Evolutionary conservation across 805 yeast genomes (phyloP), one percentile per base, ranked within the genome.

Genomic region (Pichia thaimueangensis): DNA sequence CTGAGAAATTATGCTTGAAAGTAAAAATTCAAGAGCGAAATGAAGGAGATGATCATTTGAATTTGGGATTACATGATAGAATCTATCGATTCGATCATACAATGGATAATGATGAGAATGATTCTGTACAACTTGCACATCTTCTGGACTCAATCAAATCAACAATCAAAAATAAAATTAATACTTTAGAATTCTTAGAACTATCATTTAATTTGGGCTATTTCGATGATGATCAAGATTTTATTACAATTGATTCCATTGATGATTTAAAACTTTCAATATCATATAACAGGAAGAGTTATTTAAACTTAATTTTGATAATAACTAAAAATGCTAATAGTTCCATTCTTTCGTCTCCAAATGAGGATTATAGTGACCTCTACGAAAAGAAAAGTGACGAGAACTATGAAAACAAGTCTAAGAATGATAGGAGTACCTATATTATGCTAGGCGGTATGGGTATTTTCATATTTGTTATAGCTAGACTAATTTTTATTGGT

Each of bases 171-270:
- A 25, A 47, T 54, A 23, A 21, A 34, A 20, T 36, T 32, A 7
- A 10, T 35, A 16, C 13, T 12, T 13, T 8, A 22, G 6, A 27
- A 19, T 1, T 4, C 12, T 6, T 11, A 13, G 7, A 19, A 10
- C 17, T 33, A 6, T 19, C 10, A 3, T 54, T 60, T 42, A 64
- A 64, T 17, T 40, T 69, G 10, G 59, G 66, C 25, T 69, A 67
- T 43, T 49, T 58, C 13, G 73, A 69, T 40, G 66, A 64, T 25
- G 72, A 65, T 22, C 59, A 57, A 2, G 71, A 69, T 45, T 38
- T 58, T 41, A 54, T 67, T 5, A 38, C 57, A 2, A 53, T 69
- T 10, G 58, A 53, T 8, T 61, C 57, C 37, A 64, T 60, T 32
- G 60, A 56, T 19, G 71, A 68, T 46, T 48, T 69, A 39, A 55